A percentile compares a stretch with the other conserved stretches of the same genome.
Evolutionary conservation across 306 rosid species (phyloP).

Genomic region (Vigna reflexopilosa): DNA sequence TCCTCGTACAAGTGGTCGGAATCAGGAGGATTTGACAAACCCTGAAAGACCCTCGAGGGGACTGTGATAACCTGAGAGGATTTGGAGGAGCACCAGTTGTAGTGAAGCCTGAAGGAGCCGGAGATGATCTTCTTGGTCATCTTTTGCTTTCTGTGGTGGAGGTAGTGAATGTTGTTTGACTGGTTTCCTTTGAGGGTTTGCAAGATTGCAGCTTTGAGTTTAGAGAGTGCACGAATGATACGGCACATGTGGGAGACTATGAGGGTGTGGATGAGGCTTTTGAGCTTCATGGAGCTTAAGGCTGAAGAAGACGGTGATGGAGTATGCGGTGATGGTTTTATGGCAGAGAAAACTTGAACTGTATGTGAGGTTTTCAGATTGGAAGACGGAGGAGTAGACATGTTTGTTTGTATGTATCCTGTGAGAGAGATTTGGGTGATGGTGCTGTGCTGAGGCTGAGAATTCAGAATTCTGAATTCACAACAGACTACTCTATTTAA

Average conservation of each 20-base stretch:
- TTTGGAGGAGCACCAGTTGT: constrained; percentile 80
- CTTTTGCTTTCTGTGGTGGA: constrained; percentile 4
- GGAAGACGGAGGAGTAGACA: constrained; percentile 49
- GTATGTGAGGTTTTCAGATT: constrained; percentile 54
- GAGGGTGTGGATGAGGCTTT: constrained; percentile 66
- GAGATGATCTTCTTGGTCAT: constrained; percentile 54
- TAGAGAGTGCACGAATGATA: constrained; percentile 60
- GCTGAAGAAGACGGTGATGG: constrained; percentile 47
- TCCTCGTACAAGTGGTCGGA: constrained; percentile 13
- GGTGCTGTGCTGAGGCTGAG: not conserved
- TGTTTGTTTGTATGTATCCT: constrained; percentile 31
- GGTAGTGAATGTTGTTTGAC: constrained; percentile 38
- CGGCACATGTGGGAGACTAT: constrained; percentile 68
- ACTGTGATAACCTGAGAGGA: constrained; percentile 68
- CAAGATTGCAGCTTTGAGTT: constrained; percentile 54
- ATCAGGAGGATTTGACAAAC: constrained; percentile 5
- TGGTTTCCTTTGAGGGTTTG: constrained; percentile 45
- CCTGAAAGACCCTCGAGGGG: constrained; percentile 58
- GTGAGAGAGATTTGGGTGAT: not conserved
- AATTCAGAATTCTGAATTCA: not conserved
- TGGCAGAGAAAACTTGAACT: constrained; percentile 56
- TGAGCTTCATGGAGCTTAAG: constrained; percentile 59
- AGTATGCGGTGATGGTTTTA: constrained; percentile 27
- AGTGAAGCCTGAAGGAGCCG: constrained; percentile 92
- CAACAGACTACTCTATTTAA: not conserved